phyloP scores from a whole-genome alignment of 257 asterid genomes.

The Cruciata laevipes region DNA sequence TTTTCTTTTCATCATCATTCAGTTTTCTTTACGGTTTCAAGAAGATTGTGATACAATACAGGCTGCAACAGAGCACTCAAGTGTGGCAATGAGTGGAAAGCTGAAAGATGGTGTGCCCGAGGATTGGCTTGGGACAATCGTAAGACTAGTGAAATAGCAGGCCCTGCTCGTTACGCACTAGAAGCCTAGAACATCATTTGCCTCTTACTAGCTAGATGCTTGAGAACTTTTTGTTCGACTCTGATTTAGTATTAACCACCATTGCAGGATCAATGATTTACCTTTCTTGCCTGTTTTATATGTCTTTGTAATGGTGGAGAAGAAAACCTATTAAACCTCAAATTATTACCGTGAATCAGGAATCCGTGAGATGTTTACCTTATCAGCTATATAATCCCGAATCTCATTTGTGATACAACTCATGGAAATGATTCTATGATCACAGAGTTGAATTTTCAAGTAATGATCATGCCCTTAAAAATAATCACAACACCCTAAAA shows the following conservation, averaged over 20 bases:
- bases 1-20: neutral
- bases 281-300: neutral
- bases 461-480: too few species aligned
- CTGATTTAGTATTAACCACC: too few species aligned
- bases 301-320: neutral
- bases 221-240: neutral
- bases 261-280: neutral
- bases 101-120: slow-evolving; percentile 48
- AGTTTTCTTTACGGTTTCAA: neutral
- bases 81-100: slow-evolving; percentile 52
- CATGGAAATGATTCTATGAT: too few species aligned
- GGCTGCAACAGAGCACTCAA: slow-evolving; percentile 84
- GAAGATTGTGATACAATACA: slow-evolving; percentile 15
- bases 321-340: too few species aligned
- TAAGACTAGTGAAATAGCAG: slow-evolving; percentile 28
- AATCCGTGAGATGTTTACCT: too few species aligned
- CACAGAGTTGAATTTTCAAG: too few species aligned
- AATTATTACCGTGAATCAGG: too few species aligned
- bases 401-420: too few species aligned
- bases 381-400: too few species aligned
- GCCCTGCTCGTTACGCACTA: neutral
- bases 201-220: neutral
- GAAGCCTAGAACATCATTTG: neutral
- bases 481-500: too few species aligned
- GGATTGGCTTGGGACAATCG: slow-evolving; percentile 85